Percentiles rank a stretch among this genome's conserved stretches.
phyloP scores from a whole-genome alignment of 257 asterid genomes.

The Lithospermum erythrorhizon region DNA sequence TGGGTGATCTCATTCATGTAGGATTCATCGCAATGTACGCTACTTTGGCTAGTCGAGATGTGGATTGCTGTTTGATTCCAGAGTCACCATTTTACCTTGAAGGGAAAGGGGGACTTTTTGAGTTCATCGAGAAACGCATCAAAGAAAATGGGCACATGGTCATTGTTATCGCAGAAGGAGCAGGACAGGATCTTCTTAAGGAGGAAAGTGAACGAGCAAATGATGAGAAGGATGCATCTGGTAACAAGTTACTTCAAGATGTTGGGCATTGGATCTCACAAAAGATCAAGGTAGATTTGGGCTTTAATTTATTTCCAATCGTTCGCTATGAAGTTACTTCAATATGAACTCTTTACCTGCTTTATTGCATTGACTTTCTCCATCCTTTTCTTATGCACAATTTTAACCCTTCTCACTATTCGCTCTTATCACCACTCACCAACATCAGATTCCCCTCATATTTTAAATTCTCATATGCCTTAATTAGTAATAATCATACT shows the following conservation, averaged over 20 bases:
- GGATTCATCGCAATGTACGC: constrained; percentile 95
- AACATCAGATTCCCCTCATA: no score
- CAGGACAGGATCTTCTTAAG: constrained; percentile 76
- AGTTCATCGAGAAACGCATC: constrained; percentile 51
- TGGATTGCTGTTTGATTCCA: constrained; percentile 90
- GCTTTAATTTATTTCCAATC: neutral
- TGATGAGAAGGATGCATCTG: constrained; percentile 73
- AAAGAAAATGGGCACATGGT: constrained; percentile 91
- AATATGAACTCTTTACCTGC: neutral
- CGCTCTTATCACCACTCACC: no score
- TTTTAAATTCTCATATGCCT: no score
- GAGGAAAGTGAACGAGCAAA: constrained; percentile 18
- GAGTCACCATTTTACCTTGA: constrained; percentile 87
- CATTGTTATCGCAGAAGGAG: constrained; percentile 89
- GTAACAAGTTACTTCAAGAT: constrained; percentile 80
- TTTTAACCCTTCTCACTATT: neutral
- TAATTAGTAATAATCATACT: no score
- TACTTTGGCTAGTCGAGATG: constrained; percentile 94
- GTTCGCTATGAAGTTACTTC: no score
- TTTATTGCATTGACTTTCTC: neutral
- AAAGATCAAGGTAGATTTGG: constrained; percentile 46
- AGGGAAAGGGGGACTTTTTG: constrained; percentile 74
- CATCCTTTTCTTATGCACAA: neutral
- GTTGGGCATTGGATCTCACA: constrained; percentile 86
- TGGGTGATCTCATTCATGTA: constrained; percentile 19